These are phyloP conservation scores for Thalassiosira oceanica DNA, from an alignment of 352 stramenopile species.

Conservation along the genomic window DNA sequence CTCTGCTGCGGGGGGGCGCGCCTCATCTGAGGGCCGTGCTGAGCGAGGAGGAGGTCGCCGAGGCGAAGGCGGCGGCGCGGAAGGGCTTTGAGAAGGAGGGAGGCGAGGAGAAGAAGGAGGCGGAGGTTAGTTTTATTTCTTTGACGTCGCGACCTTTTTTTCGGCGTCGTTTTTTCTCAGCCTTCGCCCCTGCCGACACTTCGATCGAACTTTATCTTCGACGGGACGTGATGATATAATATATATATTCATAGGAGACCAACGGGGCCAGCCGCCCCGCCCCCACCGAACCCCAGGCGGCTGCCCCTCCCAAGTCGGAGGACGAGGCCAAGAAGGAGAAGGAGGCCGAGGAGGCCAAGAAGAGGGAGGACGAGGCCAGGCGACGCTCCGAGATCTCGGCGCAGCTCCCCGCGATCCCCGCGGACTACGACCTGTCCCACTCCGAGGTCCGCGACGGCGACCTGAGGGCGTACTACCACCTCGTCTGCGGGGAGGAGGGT, in stretches of 20 bases:
- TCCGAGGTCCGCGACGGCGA: conserved; percentile 15
- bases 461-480: conserved; percentile 71
- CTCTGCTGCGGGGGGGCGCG: conserved; percentile 68
- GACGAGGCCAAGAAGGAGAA: no score
- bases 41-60: conserved; percentile 16
- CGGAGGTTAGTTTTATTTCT: no score
- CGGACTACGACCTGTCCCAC: conserved; percentile 25
- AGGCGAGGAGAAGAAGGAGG: conserved; percentile 6
- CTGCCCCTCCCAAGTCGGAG: no score
- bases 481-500: conserved; percentile 65
- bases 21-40: conserved; percentile 47
- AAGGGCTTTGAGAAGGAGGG: neutral
- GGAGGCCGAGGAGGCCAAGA: neutral
- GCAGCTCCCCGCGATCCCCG: conserved; percentile 41
- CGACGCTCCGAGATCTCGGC: neutral
- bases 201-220: no score
- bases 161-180: no score
- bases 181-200: no score
- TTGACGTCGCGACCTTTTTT: no score
- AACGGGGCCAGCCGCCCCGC: no score
- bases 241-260: no score
- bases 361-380: no score
- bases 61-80: conserved; percentile 5
- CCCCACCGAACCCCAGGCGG: no score
- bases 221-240: no score